phyloP scores from a whole-genome alignment of 2,329 filamentous ascomycete species.

The Apiospora koreana region DNA sequence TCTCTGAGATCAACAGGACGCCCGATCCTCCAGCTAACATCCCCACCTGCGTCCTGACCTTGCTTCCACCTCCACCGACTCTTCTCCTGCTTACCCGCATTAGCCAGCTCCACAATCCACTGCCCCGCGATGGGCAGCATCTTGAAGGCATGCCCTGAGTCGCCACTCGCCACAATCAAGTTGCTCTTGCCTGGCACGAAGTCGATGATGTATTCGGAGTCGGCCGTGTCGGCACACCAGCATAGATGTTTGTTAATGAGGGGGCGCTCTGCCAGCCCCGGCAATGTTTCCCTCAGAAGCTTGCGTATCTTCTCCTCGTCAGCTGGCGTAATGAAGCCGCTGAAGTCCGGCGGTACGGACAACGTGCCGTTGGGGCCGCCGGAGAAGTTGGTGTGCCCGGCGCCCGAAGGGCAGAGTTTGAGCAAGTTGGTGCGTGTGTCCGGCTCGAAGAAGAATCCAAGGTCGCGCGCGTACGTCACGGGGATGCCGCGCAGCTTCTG shows the following conservation, averaged over 20 bases:
- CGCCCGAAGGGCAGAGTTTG: constrained; percentile 62
- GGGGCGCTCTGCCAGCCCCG: constrained; percentile 39
- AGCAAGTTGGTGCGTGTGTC: constrained; percentile 58
- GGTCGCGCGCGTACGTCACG: constrained; percentile 60
- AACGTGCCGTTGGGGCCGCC: background rate
- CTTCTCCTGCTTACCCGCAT: constrained; percentile 40
- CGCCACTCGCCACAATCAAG: constrained; percentile 54
- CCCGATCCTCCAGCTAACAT: constrained; percentile 41
- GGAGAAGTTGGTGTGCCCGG: constrained; percentile 52
- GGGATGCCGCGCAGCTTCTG: constrained; percentile 57
- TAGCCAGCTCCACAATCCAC: constrained; percentile 46
- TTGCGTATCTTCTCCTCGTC: constrained; percentile 52
- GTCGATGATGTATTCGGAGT: constrained; percentile 63
- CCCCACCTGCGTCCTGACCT: constrained; percentile 20
- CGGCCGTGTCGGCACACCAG: constrained; percentile 63
- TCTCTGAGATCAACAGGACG: constrained; percentile 27
- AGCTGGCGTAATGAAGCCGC: constrained; percentile 50
- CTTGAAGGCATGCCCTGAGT: constrained; percentile 65
- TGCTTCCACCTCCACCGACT: constrained; percentile 55
- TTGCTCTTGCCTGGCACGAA: constrained; percentile 52
- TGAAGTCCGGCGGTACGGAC: background rate
- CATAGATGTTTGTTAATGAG: constrained; percentile 60
- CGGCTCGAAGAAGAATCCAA: constrained; percentile 68
- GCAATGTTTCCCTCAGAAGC: constrained; percentile 25
- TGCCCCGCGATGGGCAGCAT: constrained; percentile 61